phyloP scores from a whole-genome alignment of 768 basidiomycete species.

The Pisolithus microcarpus region DNA sequence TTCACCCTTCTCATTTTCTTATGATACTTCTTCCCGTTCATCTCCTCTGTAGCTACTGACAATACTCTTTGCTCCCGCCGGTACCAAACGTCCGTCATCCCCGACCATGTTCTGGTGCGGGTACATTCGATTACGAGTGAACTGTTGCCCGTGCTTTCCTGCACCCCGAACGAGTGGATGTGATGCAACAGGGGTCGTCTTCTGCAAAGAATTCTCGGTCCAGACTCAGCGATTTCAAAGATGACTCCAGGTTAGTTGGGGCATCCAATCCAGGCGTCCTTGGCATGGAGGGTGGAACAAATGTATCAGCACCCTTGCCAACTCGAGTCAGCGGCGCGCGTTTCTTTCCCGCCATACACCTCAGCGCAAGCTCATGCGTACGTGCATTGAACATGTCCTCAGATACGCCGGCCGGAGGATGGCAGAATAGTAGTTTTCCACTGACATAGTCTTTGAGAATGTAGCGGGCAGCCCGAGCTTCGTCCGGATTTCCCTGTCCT shows the following conservation, averaged over 20 bases:
- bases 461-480: constrained; percentile 86
- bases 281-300: constrained; percentile 37
- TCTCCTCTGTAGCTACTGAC: constrained; percentile 31
- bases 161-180: constrained; percentile 62
- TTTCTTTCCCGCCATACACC: constrained; percentile 69
- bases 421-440: constrained; percentile 85
- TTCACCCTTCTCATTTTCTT: constrained; percentile 78
- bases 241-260: constrained; percentile 28
- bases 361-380: constrained; percentile 55
- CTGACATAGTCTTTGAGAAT: constrained; percentile 97
- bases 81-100: constrained; percentile 67
- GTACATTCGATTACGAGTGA: constrained; percentile 59
- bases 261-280: constrained; percentile 9
- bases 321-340: constrained; percentile 84
- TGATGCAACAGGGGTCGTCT: constrained; percentile 40
- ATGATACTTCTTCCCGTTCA: constrained; percentile 70
- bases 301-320: constrained; percentile 77
- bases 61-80: constrained; percentile 35
- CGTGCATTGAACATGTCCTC: constrained; percentile 69
- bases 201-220: constrained; percentile 80
- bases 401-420: constrained; percentile 70
- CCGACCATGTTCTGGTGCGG: constrained; percentile 81
- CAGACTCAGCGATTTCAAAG: constrained; percentile 54
- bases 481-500: constrained; percentile 95
- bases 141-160: constrained; percentile 48